Percentiles rank a stretch among this genome's conserved stretches.
Conservation (phyloP, 2,329 filamentous ascomycete genomes). For the Dactylellina parvicollis region DNA sequence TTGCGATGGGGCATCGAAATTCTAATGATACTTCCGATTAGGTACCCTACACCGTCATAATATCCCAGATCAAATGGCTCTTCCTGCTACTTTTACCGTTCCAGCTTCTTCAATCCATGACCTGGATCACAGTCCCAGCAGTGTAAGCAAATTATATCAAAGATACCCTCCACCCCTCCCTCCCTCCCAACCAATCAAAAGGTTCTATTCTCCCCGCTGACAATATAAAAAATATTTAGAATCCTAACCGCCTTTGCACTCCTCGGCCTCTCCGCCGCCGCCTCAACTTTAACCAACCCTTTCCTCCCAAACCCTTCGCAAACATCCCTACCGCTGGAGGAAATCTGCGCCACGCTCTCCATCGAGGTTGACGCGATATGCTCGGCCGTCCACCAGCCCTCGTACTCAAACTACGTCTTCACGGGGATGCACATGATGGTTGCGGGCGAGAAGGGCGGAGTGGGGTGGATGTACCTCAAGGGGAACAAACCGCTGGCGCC, state of each 20-base stretch:
- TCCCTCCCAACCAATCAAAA: too few species aligned
- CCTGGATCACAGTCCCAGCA: constrained; percentile 80
- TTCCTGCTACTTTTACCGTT: constrained; percentile 83
- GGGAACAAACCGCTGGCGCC: constrained; percentile 50
- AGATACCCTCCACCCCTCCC: too few species aligned
- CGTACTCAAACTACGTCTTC: constrained; percentile 36
- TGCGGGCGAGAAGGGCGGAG: constrained; percentile 31
- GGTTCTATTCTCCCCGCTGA: too few species aligned
- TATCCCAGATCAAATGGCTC: constrained; percentile 86
- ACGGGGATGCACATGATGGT: constrained; percentile 32
- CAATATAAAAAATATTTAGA: constrained; percentile 15
- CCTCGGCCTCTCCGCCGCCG: constrained; percentile 41
- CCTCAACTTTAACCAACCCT: constrained; percentile 27
- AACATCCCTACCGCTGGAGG: constrained; percentile 49
- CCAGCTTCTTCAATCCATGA: constrained; percentile 73
- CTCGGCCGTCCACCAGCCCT: constrained; percentile 35
- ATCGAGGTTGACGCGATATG: constrained; percentile 52
- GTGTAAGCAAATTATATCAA: too few species aligned
- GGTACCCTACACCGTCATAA: constrained; percentile 81
- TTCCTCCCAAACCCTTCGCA: constrained; percentile 10
- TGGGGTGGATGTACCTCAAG: constrained; percentile 52
- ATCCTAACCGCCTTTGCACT: constrained; percentile 38
- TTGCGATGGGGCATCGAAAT: too few species aligned
- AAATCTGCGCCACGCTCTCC: constrained; percentile 36
- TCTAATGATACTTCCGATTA: not conserved